A percentile compares a stretch with the other conserved stretches of the same genome.
Conservation (phyloP, 768 basidiomycete genomes). For the Holtermanniella nyarrowii region DNA sequence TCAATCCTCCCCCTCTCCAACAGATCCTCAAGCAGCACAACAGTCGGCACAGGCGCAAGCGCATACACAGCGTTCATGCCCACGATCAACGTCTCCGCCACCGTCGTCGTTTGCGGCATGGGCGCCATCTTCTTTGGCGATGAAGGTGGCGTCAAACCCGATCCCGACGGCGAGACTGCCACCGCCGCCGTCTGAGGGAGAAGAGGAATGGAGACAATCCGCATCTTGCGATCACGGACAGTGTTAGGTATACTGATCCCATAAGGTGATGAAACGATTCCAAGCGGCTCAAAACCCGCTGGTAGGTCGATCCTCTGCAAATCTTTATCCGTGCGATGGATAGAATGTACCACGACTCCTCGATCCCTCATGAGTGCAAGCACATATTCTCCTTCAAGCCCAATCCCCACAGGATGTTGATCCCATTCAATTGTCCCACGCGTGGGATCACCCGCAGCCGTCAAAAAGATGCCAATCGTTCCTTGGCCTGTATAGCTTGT, state of each 20-base stretch:
- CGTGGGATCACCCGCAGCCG: constrained; percentile 72
- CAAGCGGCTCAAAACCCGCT: constrained; percentile 35
- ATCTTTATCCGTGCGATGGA: constrained; percentile 50
- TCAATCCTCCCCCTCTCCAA: constrained; percentile 22
- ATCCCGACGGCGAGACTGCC: not conserved
- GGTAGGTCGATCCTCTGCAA: constrained; percentile 57
- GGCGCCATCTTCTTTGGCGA: not conserved
- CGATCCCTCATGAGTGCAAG: constrained; percentile 67
- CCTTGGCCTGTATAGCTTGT: constrained; percentile 71
- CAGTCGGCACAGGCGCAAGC: constrained; percentile 20
- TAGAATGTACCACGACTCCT: constrained; percentile 68
- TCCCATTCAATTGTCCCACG: constrained; percentile 82
- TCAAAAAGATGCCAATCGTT: constrained; percentile 79
- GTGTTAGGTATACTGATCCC: constrained; percentile 27
- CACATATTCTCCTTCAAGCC: constrained; percentile 70
- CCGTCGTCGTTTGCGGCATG: constrained; percentile 24
- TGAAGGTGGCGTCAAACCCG: not conserved
- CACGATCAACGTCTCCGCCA: constrained; percentile 28
- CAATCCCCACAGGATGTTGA: constrained; percentile 61
- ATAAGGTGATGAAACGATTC: constrained; percentile 33
- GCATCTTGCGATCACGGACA: constrained; percentile 26
- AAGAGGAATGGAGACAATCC: constrained; percentile 11
- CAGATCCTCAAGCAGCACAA: constrained; percentile 19
- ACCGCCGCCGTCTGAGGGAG: constrained; percentile 14
- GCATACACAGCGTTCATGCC: constrained; percentile 27